Evolutionary conservation across 1,284 basidiomycete genomes (phyloP), one percentile per base, ranked within the genome.

Genomic region (Apiotrichum montevideense): DNA sequence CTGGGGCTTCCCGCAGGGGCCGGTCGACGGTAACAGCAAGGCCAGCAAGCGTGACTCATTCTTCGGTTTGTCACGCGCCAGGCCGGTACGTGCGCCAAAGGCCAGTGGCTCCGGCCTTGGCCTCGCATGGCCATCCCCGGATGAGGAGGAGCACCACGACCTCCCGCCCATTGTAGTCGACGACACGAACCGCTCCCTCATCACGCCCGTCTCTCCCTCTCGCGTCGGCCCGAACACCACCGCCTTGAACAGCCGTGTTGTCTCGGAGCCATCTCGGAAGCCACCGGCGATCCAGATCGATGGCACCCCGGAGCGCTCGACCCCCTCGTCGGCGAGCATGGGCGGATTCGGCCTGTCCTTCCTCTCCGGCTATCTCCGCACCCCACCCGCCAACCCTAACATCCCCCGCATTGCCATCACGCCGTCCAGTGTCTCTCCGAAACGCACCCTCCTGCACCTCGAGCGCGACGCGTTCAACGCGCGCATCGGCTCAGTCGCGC

Each of bases 1-100:
- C 8, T 74, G 69, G 68, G 70, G 70, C 0, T 73, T 74, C 60
- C 72, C 72, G 3, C 52, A 56, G 13, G 62, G 57, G 7, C 60
- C 62, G 6, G 53, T 60, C 5, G 54, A 56, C 42, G 55, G 51
- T 44, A 39, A 33, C 13, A 49, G 33, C 35, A 50, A 56, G 34
- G 51, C 63, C 50, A 54, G 51, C 53, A 70, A 71, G 53, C 58
- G 71, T n/a, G 73, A 75, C 35, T 70, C 67, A 4, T 75, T 75
- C 66, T 75, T 75, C 54, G 73, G 73, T 6, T 56, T 73, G 11
- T 72, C 71, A 1, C 61, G 61, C 14, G 50, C 61, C 4, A 57
- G 61, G 33, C 46, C 57, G 4, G 61, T 62, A 8, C 61, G 54
- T n/a, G 61, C 55, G 2, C 54, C 54, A 9, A 43, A 51, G 33